Evolutionary conservation across 169 alveolate genomes (phyloP), one percentile per base, ranked within the genome.

Genomic region (Plasmodium coatneyi): DNA sequence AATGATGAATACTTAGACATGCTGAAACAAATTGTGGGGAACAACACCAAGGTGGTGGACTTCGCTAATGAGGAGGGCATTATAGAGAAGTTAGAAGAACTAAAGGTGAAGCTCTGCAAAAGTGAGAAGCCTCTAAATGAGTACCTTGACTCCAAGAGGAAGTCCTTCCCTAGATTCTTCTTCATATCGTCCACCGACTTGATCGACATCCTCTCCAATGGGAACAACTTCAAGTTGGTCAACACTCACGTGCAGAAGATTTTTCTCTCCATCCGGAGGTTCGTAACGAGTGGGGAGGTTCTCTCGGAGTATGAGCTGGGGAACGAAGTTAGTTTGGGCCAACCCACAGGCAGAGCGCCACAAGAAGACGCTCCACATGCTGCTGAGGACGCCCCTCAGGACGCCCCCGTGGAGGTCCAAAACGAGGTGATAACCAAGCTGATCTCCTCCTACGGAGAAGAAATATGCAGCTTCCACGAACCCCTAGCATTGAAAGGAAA

Each of bases 101-200:
- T 97, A 5, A 98, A 98, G 93, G 96, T 92, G 70, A 96, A 97
- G 89, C 95, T 98, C 71, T 97, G 97, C 54, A 96, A 98, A 92
- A 98, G 99, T 95, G 99, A 99, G 96, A 98, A 98, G 93, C 99
- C 99, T 1, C 96, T 99, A 83, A 98, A 99, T 92, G 99, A 98
- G 86, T 99, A 98, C 96, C 97, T 99, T 98, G 99, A 99, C 95
- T 95, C 98, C 34, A 99, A 99, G 93, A 97, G 99, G 92, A 97
- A 98, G 92, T 98, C 98, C 89, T 99, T 99, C 95, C 99, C 99
- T 46, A 98, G 99, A 78, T 99, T 99, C 96, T 99, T 98, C 92
- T 99, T 99, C 97, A 98, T 99, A 80, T 97, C 99, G 19, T 97
- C 98, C 66, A 99, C 98, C 81, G 99, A 98, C 95, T 96, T 99